Evolutionary conservation across 192 early-diverging fungal species (phyloP).

Genomic region (Spinellus fusiger): DNA sequence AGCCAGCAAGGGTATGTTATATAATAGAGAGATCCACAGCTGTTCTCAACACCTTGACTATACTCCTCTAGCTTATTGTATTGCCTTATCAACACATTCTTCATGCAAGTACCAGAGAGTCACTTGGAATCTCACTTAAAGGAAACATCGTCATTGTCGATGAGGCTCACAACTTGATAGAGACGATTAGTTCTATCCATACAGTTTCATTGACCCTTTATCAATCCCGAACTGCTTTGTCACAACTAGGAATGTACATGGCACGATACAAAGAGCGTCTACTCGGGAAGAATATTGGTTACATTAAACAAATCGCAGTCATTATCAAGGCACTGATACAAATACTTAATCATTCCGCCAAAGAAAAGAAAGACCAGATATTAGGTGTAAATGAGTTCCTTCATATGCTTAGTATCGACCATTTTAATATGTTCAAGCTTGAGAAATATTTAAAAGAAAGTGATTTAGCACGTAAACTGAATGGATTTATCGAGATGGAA

Average conservation of each 20-base stretch:
- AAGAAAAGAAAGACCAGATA: constrained; percentile 29
- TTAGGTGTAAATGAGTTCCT: constrained; percentile 65
- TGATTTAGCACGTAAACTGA: constrained; percentile 60
- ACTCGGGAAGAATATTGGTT: constrained; percentile 62
- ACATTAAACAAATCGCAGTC: constrained; percentile 68
- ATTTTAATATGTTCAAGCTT: constrained; percentile 81
- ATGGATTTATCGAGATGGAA: constrained; percentile 45
- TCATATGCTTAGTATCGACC: constrained; percentile 59
- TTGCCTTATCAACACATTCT: constrained; percentile 85
- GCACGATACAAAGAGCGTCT: constrained; percentile 62
- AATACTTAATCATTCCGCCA: constrained; percentile 14
- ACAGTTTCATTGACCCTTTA: constrained; percentile 49
- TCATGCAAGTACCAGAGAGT: constrained; percentile 66
- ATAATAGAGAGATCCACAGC: background rate
- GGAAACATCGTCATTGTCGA: constrained; percentile 81
- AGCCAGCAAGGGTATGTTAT: constrained; percentile 41
- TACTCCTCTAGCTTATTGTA: constrained; percentile 59
- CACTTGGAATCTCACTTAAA: constrained; percentile 64
- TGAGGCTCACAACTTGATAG: constrained; percentile 73
- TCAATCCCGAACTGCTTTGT: constrained; percentile 44
- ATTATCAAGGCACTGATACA: constrained; percentile 50
- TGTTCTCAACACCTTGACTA: background rate
- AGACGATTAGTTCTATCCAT: constrained; percentile 68
- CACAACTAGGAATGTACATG: constrained; percentile 63
- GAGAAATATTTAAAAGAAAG: constrained; percentile 62